Evolutionary conservation across 176 grass and related monocot species (phyloP), one percentile per base, ranked within the genome.

Genomic region (Aechmea fasciata): DNA sequence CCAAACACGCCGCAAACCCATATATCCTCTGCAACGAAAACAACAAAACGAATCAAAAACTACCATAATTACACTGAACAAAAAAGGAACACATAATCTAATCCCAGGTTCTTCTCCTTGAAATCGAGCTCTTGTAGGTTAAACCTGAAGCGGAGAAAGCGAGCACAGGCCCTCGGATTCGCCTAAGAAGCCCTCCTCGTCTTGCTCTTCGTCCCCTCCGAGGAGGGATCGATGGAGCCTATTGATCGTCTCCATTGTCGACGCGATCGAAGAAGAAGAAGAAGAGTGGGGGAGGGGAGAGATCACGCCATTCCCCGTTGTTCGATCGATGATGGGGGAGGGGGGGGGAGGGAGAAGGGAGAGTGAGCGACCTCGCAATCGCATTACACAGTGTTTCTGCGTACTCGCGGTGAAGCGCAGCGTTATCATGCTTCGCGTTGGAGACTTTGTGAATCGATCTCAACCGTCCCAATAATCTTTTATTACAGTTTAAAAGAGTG

Each of bases 131-230:
- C 14, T 63, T 73, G 22, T 63, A 6, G 23, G 69, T 11, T 50
- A 79, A 47, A 97, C 84, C 94, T 92, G 94, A 61, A 97, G 62
- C 19, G 86, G 86, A 74, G 89, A 92, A 13, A 92, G 77, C 11
- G 84, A 81, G 79, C 83, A 90, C 47, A 83, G 51, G 22, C 49
- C 84, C 3, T 85, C 81, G 61, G 78, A 85, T 64, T 90, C 86
- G 4, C 71, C 82, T 51, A 97, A 78, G 50, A 87, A 75, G 47
- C 77, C 79, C 1, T 96, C 84, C 68, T 87, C 83, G 48, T 74
- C 66, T 65, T 75, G 77, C 41, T 90, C 71, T 20, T 78, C 80
- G 0, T 87, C 89, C 47, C 71, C 82, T 14, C 89, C 78, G 47
- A 71, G 83, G 62, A 97, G 74, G 73, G 87, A 85, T 55, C 83